Evolutionary conservation across 192 early-diverging fungal genomes (phyloP).

Genomic region (Podila epicladia): DNA sequence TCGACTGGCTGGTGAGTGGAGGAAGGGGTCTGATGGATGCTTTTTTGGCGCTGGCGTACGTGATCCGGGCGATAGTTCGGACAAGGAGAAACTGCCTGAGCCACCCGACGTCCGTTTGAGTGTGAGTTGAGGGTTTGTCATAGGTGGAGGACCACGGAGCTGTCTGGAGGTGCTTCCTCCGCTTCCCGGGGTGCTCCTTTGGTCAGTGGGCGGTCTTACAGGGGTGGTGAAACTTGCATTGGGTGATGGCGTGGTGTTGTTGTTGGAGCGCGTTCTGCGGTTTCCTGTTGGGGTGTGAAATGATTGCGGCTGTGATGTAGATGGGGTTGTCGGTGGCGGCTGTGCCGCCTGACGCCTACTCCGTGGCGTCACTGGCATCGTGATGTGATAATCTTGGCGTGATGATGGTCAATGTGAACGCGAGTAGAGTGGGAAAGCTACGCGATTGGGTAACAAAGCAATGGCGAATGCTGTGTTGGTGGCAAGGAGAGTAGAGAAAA

Average conservation of each 20-base stretch:
- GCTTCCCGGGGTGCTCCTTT: constrained; percentile 2
- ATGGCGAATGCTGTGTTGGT: too few relatives aligned
- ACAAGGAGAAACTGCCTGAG: constrained; percentile 8
- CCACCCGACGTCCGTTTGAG: constrained; percentile 15
- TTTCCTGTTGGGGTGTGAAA: background rate
- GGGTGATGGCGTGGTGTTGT: constrained; percentile 8
- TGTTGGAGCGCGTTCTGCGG: background rate
- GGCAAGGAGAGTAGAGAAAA: too few relatives aligned
- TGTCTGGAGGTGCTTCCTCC: constrained; percentile 20
- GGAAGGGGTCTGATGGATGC: constrained; percentile 11
- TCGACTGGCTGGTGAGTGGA: constrained; percentile 25
- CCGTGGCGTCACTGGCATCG: background rate
- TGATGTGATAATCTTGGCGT: background rate
- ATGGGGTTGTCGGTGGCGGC: background rate
- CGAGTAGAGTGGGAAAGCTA: background rate
- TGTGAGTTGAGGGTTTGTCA: constrained; percentile 19
- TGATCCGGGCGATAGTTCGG: constrained; percentile 18
- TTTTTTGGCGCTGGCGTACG: background rate
- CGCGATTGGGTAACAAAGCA: too few relatives aligned
- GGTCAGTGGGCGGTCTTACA: constrained; percentile 7
- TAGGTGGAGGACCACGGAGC: constrained; percentile 23
- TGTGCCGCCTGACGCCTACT: background rate
- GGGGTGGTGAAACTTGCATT: constrained; percentile 31
- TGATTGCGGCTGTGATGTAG: background rate
- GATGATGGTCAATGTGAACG: background rate